A percentile compares a stretch with the other conserved stretches of the same genome.
These are phyloP conservation scores for Emericellopsis atlantica DNA, from an alignment of 2,329 filamentous ascomycete genomes.

Conservation along the genomic window DNA sequence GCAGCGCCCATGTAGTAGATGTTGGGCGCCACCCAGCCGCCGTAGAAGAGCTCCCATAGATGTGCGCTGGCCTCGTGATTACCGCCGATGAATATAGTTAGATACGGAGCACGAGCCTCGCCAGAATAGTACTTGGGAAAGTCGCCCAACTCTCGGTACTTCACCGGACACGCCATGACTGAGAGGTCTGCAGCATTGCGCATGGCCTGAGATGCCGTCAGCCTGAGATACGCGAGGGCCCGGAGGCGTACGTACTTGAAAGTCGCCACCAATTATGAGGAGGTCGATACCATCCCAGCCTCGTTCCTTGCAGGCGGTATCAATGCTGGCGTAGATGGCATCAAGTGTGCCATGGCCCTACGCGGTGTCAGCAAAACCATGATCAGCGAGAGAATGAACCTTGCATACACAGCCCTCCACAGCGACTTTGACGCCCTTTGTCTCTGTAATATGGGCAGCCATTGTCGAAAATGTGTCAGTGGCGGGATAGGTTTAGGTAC, in stretches of 20 bases:
- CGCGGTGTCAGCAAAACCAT: not conserved
- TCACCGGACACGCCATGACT: slow-evolving; percentile 78
- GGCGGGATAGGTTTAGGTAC: not conserved
- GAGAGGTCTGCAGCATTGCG: slow-evolving; percentile 81
- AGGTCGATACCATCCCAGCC: slow-evolving; percentile 76
- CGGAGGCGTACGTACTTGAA: slow-evolving; percentile 47
- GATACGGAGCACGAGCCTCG: slow-evolving; percentile 60
- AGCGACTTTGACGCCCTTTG: slow-evolving; percentile 56
- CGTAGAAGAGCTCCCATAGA: slow-evolving; percentile 86
- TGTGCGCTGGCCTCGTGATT: slow-evolving; percentile 93
- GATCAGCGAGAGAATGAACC: not conserved
- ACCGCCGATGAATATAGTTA: slow-evolving; percentile 85
- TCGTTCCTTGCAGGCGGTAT: slow-evolving; percentile 53
- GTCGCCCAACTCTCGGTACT: slow-evolving; percentile 80
- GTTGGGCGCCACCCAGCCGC: slow-evolving; percentile 91
- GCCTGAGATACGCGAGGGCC: not conserved
- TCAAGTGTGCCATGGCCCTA: slow-evolving; percentile 87
- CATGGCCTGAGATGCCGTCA: slow-evolving; percentile 43
- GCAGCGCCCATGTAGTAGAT: slow-evolving; percentile 96
- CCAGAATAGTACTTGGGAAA: slow-evolving; percentile 94
- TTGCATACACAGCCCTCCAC: slow-evolving; percentile 72
- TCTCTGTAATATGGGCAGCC: slow-evolving; percentile 17
- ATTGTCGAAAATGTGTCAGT: slow-evolving; percentile 8
- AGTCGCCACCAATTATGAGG: slow-evolving; percentile 91
- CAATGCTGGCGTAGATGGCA: slow-evolving; percentile 76